These are phyloP conservation scores for Agrocybe chaxingu DNA, from an alignment of 768 basidiomycete species.

Conservation along the genomic window DNA sequence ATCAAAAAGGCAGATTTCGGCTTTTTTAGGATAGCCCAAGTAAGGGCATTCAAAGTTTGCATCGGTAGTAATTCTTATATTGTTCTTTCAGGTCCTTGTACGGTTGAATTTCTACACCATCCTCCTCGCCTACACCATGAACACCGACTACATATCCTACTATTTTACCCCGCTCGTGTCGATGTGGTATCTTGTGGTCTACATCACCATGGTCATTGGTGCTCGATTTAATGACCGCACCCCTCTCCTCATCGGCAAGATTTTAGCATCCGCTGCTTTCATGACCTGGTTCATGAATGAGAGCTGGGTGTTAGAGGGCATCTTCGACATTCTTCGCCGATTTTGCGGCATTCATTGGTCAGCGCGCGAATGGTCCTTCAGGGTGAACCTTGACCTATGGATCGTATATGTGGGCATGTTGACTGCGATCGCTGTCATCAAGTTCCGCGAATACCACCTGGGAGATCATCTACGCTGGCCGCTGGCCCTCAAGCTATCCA, in stretches of 20 bases:
- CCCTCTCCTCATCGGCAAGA: constrained; percentile 67
- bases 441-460: constrained; percentile 69
- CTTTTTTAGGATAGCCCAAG: constrained; percentile 71
- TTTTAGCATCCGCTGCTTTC: constrained; percentile 58
- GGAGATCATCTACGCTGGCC: constrained; percentile 70
- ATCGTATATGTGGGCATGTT: constrained; percentile 89
- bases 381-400: constrained; percentile 84
- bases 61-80: constrained; percentile 4
- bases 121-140: constrained; percentile 83
- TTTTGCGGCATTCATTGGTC: constrained; percentile 81
- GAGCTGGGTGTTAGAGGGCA: constrained; percentile 54
- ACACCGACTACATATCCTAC: constrained; percentile 88
- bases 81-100: constrained; percentile 55
- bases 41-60: constrained; percentile 19
- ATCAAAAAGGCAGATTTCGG: constrained; percentile 87
- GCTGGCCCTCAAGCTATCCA: constrained; percentile 40
- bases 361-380: constrained; percentile 84
- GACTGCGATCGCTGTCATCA: constrained; percentile 67
- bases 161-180: constrained; percentile 91
- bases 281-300: constrained; percentile 67
- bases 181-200: constrained; percentile 88
- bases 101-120: constrained; percentile 84
- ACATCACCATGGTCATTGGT: constrained; percentile 71
- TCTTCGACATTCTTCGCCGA: constrained; percentile 63
- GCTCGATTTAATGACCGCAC: constrained; percentile 70